Evolutionary conservation across 345 rosid genomes (phyloP), one percentile per base, ranked within the genome.

Genomic region (Streptanthus diversifolius): DNA sequence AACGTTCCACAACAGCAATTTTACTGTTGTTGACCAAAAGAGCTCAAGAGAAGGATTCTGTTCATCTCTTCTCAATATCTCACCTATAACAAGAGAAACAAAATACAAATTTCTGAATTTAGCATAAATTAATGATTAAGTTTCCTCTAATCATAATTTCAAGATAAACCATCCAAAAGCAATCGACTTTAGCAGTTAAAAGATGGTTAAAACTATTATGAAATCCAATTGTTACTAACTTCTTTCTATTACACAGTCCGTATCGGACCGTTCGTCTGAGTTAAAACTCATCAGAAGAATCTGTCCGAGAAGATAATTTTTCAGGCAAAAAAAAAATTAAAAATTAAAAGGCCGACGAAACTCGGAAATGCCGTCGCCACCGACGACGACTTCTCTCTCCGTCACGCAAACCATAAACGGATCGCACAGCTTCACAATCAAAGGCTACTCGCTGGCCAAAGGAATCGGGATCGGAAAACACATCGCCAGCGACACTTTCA

Each of bases 401-500:
- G 83, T 91, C 0, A 93, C 96, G 9, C 86, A 89, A 71, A 91
- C 97, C 30, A 79, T 91, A 12, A 93, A 89, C 79, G 95, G 97
- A 32, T 93, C 97, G 9, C 93, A 93, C 82, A 83, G 75, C 5
- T 93, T 93, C 84, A 85, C 83, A 5, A 89, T 93, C 72, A 84
- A 84, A 64, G 98, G 98, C 8, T 93, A 89, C 74, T 89, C 98
- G 3, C 71, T 93, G 24, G 90, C 98, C 29, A 93, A 93, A 71
- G 96, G 95, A 56, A 89, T 93, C 75, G 97, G 98, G 41, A 80
- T 89, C 61, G 96, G 95, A 7, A 89, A 91, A 75, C 95, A 91
- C 88, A 91, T 93, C 73, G 96, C 97, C 41, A 88, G 91, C 88
- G 96, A 93, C 57, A 88, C 80, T 45, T 91, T 93, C 89, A 77